Percentiles rank a stretch among this genome's conserved stretches.
Conservation (phyloP, 345 rosid species). For the Sonneratia alba region DNA sequence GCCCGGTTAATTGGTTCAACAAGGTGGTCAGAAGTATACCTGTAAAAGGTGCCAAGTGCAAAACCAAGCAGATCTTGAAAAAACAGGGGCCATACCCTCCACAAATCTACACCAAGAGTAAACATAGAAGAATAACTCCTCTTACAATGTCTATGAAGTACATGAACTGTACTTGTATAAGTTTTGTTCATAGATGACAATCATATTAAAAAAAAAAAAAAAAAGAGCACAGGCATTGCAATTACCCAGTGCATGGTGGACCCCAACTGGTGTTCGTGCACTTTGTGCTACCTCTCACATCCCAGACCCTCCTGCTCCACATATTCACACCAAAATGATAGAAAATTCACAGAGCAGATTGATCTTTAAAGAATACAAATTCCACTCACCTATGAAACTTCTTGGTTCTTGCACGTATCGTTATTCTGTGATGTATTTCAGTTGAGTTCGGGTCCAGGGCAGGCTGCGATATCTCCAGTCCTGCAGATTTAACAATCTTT, state of each 20-base stretch:
- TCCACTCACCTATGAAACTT: constrained; percentile 52
- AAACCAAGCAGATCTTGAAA: constrained; percentile 96
- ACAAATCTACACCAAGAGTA: constrained; percentile 50
- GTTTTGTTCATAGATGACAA: too few species aligned
- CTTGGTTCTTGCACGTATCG: constrained; percentile 75
- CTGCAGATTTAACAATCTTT: constrained; percentile 57
- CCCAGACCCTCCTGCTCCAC: constrained; percentile 71
- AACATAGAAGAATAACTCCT: background rate
- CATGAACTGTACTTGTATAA: background rate
- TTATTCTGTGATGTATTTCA: constrained; percentile 87
- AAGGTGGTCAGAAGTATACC: constrained; percentile 24
- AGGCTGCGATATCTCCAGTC: constrained; percentile 96
- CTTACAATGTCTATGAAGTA: background rate
- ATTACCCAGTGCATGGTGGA: constrained; percentile 97
- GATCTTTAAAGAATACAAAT: background rate
- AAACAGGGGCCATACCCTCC: constrained; percentile 99
- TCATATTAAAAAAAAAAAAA: background rate
- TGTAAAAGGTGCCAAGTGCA: constrained; percentile 99
- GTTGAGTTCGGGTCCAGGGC: constrained; percentile 92
- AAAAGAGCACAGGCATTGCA: background rate
- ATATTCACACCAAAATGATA: constrained; percentile 2
- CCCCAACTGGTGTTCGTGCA: constrained; percentile 81
- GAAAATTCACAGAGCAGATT: background rate
- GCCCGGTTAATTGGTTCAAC: background rate
- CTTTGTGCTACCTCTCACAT: constrained; percentile 69